Base-by-base conservation (phyloP, 352 stramenopile species). In the Phytophthora syringae region DNA sequence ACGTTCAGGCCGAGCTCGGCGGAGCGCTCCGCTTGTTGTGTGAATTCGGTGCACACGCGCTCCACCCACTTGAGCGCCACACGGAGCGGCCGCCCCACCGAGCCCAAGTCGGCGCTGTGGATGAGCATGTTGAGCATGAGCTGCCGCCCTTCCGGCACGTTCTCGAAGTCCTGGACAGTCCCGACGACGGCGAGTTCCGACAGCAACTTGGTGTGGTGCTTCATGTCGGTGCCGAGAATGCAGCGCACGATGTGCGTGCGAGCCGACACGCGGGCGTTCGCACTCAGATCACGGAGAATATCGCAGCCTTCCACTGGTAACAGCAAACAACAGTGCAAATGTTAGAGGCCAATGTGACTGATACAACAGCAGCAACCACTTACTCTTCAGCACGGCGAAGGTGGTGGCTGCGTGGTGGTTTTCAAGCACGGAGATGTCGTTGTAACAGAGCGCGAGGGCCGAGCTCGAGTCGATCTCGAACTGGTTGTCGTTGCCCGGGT, bases 401-500 rank as follows among this genome's bases (percentile, higher is more conserved):
- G 86, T 94, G 12, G 74, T 88, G n/a, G 84, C 84, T 30, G 84
- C 78, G 52, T 97, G 89, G 58, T 97, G 86, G 24, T 95, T 96
- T 67, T 97, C 90, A 1, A 97, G 76, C 21, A 97, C 91, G 3
- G 86, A 94, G 12, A 89, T 82, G 66, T 97, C 89, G 56, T 97
- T 97, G 81, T 97, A 97, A 50, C 83, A 90, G 13, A 97, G 69
- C 7, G 91, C 90, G 12, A 97, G 72, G 5, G 69, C 36, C 11
- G 88, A 94, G 54, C 71, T 80, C 7, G 84, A 90, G 54, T 93
- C 84, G 22, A 97, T 77, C 64, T 97, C 83, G 47, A 97, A 97
- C 64, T 90, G 80, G 60, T 97, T 97, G 73, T 94, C 88, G 60
- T 94, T 92, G 12, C 89, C 90, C 1, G 89, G 89, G 45, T 97